These are phyloP conservation scores for Penicillium riverlandense DNA, from an alignment of 495 filamentous ascomycete species.

Conservation along the genomic window DNA sequence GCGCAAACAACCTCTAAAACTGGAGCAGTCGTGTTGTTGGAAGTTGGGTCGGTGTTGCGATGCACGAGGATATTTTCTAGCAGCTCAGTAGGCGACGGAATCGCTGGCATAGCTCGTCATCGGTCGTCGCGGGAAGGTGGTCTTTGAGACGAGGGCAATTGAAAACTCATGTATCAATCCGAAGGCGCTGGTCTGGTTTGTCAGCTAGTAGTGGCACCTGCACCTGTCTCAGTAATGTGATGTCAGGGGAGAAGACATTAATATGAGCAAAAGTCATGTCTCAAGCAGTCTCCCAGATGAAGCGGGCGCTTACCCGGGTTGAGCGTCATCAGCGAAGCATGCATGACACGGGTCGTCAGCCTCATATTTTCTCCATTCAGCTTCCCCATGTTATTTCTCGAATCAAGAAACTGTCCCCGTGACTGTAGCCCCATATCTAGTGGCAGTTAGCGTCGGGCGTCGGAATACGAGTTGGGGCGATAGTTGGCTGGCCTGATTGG, in stretches of 20 bases:
- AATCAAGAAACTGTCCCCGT: conserved; percentile 4
- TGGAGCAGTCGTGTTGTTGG: conserved; percentile 15
- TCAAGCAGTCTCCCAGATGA: not conserved
- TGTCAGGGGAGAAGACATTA: not conserved
- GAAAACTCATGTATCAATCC: not conserved
- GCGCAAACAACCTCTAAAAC: conserved; percentile 48
- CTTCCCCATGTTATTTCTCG: not conserved
- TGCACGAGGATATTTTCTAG: conserved; percentile 22
- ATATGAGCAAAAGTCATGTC: not conserved
- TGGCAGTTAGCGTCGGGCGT: conserved; percentile 1
- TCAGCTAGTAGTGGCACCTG: not conserved
- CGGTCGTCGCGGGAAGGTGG: conserved; percentile 3
- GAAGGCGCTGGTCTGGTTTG: too few species aligned
- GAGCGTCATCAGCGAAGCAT: too few species aligned
- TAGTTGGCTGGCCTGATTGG: conserved; percentile 6
- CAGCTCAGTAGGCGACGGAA: conserved; percentile 19
- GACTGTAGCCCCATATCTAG: not conserved
- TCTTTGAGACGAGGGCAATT: not conserved
- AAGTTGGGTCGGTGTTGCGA: conserved; percentile 11
- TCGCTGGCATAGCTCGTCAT: conserved; percentile 33
- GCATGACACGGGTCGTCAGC: too few species aligned
- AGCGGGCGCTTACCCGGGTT: not conserved
- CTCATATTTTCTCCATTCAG: too few species aligned
- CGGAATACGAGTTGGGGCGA: conserved; percentile 12
- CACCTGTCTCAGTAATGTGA: not conserved